Base-by-base conservation (phyloP, 2,329 filamentous ascomycete species). In the Coccinonectria pachysandricola region DNA sequence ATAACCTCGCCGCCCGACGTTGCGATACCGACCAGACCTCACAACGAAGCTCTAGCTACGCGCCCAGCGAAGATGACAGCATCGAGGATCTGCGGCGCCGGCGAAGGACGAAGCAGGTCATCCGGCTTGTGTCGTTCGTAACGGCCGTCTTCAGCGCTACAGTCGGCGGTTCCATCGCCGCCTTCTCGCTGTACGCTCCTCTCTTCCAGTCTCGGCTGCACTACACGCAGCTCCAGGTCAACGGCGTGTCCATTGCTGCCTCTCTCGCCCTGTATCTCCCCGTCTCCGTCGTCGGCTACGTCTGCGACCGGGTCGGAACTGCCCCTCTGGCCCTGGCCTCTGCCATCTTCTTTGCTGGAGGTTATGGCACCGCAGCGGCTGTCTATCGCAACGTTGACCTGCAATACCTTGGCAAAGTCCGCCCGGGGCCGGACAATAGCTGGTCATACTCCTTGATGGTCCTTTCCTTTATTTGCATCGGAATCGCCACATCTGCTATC, bases 171-270 rank as follows among this genome's bases (percentile, higher is more conserved):
- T 92, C 84, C 46, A 84, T 96, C 47, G 86, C 85, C 25, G 82
- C 86, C 24, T 98, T 91, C 62, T 94, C 86, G 18, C 74, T 98
- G 16, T 98, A 96, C 53, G 91, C 82, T 7, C 87, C 84, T 41
- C 67, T 92, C 24, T 85, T 98, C 59, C 84, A 94, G 53, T 79
- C 79, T 29, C 76, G 78, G 22, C 67, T 98, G 26, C 79, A 76
- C 48, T 98, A 96, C 58, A 79, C 77, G 3, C 91, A 98, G 57
- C 71, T 91, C 36, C 83, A 91, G 53, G 85, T 98, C 56, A 96
- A 96, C 55, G 75, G 79, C 23, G 76, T 95, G 23, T 81, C 84
- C 35, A 92, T 92, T 42, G 78, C 80, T 10, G 85, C 85, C 29
- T 88, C 87, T 50, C 62, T 96, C 19, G 79, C 83, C 19, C 77